Evolutionary conservation across 2,329 filamentous ascomycete species (phyloP).

Genomic region (Colletotrichum aenigma): DNA sequence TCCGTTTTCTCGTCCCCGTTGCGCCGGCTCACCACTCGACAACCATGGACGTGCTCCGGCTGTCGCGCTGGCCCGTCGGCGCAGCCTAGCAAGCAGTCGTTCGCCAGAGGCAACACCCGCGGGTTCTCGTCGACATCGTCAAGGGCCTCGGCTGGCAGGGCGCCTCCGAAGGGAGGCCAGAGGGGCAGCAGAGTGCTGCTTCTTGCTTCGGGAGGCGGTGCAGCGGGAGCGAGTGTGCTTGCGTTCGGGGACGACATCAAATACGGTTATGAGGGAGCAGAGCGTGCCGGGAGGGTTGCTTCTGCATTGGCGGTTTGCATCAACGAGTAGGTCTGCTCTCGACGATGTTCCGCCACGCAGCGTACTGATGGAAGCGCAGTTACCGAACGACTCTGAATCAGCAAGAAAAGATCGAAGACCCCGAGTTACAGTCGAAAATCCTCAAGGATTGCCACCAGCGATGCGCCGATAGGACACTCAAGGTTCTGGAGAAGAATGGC

Average conservation of each 20-base stretch:
- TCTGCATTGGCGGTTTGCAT: constrained; percentile 79
- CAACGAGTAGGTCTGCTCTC: constrained; percentile 69
- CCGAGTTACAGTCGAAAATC: constrained; percentile 67
- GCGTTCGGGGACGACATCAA: constrained; percentile 73
- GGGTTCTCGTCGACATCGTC: constrained; percentile 32
- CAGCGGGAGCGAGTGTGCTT: constrained; percentile 50
- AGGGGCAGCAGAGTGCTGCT: constrained; percentile 38
- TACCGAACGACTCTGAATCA: constrained; percentile 85
- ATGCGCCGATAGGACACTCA: constrained; percentile 86
- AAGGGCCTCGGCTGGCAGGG: background rate
- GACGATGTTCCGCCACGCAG: background rate
- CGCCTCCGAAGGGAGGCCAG: background rate
- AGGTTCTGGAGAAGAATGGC: constrained; percentile 91
- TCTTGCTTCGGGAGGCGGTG: constrained; percentile 56
- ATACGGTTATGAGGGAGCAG: constrained; percentile 74
- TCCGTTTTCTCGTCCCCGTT: constrained; percentile 37
- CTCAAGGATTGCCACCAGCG: constrained; percentile 88
- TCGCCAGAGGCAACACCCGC: constrained; percentile 22
- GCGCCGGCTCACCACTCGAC: constrained; percentile 40
- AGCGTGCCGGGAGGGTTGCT: constrained; percentile 80
- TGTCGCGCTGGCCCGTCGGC: constrained; percentile 35
- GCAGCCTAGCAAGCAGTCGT: constrained; percentile 32
- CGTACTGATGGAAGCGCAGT: constrained; percentile 52
- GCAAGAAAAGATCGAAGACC: constrained; percentile 64
- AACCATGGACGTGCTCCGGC: constrained; percentile 50